Evolutionary conservation across 2,329 filamentous ascomycete species (phyloP).

Genomic region (Trichoderma asperellum): DNA sequence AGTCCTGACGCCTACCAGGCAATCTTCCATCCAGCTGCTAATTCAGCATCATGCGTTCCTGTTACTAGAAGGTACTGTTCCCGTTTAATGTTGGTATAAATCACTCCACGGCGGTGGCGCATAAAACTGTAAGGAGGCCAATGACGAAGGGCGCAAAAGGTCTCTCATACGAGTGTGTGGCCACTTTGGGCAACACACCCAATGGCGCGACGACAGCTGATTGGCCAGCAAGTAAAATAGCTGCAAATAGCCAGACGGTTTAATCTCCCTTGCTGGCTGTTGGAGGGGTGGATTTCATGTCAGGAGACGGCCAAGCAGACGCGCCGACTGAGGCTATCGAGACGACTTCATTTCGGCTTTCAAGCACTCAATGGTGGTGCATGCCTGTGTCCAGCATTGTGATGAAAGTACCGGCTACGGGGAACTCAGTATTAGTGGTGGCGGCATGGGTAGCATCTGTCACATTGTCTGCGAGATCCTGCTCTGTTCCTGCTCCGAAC

Average conservation of each 20-base stretch:
- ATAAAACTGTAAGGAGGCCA: not conserved
- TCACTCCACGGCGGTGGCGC: not conserved
- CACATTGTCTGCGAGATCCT: not conserved
- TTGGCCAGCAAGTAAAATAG: conserved; percentile 8
- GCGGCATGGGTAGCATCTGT: not conserved
- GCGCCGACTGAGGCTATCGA: conserved; percentile 10
- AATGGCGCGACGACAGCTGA: conserved; percentile 3
- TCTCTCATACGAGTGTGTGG: not conserved
- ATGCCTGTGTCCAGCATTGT: not conserved
- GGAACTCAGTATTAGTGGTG: not conserved
- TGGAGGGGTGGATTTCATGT: not conserved
- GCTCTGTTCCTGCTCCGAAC: conserved; percentile 6
- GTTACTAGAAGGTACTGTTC: not conserved
- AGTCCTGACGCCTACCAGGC: not conserved
- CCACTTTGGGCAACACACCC: not conserved
- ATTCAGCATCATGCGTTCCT: conserved; percentile 5
- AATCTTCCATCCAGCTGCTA: not conserved
- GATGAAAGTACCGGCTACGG: not conserved
- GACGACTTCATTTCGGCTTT: conserved; percentile 17
- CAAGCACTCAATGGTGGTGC: not conserved
- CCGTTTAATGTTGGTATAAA: not conserved
- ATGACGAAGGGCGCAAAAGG: not conserved
- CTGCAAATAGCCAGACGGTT: not conserved
- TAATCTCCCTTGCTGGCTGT: not conserved
- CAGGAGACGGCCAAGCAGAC: conserved; percentile 20